Conservation (phyloP, 352 stramenopile species). For the Aphanomyces cochlioides region DNA sequence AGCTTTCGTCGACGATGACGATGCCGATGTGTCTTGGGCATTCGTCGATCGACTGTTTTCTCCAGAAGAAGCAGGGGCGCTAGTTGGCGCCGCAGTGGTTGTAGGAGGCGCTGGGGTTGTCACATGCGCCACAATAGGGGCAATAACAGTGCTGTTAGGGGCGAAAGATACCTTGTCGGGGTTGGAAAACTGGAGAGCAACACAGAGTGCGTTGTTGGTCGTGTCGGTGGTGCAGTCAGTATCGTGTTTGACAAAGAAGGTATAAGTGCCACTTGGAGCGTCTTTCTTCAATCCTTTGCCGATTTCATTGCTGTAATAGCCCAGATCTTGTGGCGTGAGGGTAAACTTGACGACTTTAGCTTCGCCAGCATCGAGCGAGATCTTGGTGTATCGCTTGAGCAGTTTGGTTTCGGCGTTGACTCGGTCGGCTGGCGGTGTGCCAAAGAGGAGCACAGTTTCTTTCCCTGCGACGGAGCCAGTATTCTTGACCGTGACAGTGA, state of each 20-base stretch:
- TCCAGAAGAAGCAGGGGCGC: no score
- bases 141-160: neutral
- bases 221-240: conserved; percentile 51
- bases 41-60: no score
- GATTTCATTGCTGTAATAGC: conserved; percentile 58
- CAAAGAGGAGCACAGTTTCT: conserved; percentile 71
- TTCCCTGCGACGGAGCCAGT: conserved; percentile 44
- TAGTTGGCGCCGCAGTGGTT: neutral
- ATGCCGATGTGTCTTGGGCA: no score
- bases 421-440: conserved; percentile 56
- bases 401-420: conserved; percentile 76
- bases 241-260: conserved; percentile 64
- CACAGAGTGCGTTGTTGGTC: neutral
- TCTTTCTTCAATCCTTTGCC: conserved; percentile 54
- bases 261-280: conserved; percentile 59
- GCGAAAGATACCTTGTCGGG: neutral
- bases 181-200: conserved; percentile 1
- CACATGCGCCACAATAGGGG: neutral
- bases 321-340: conserved; percentile 53
- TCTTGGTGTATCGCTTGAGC: conserved; percentile 75
- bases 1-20: neutral
- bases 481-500: conserved; percentile 45
- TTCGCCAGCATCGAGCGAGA: conserved; percentile 48
- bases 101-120: neutral
- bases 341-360: conserved; percentile 38